phyloP scores from a whole-genome alignment of 2,329 filamentous ascomycete species.

The Leptographium galeiforme region DNA sequence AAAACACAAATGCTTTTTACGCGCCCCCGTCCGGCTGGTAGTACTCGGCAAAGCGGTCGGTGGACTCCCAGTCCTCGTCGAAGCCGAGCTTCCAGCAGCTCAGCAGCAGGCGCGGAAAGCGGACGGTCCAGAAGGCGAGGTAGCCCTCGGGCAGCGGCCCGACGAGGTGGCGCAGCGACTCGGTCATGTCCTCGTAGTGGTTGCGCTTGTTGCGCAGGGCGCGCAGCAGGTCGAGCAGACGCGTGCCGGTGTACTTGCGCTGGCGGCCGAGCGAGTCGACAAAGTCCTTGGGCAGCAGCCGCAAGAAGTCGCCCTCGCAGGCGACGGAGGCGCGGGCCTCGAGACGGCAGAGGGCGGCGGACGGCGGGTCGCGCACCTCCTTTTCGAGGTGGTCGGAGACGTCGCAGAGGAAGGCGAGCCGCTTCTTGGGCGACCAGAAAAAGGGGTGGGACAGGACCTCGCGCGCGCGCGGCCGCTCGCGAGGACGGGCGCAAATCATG shows the following conservation, averaged over 20 bases:
- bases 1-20: too few species aligned
- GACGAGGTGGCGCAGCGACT: slow-evolving; percentile 55
- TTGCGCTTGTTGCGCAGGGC: slow-evolving; percentile 93
- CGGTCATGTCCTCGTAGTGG: slow-evolving; percentile 93
- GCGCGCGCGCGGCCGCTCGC: slow-evolving; percentile 52
- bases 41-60: slow-evolving; percentile 59
- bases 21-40: slow-evolving; percentile 31
- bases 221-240: slow-evolving; percentile 73
- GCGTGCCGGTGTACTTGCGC: slow-evolving; percentile 78
- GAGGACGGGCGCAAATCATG: slow-evolving; percentile 53
- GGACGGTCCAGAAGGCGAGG: slow-evolving; percentile 65
- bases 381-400: slow-evolving; percentile 95
- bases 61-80: slow-evolving; percentile 47
- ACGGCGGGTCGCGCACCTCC: slow-evolving; percentile 73
- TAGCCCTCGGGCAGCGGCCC: slow-evolving; percentile 70
- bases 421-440: slow-evolving; percentile 87
- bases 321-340: slow-evolving; percentile 39
- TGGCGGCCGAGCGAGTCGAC: slow-evolving; percentile 86
- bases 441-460: slow-evolving; percentile 88
- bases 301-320: slow-evolving; percentile 64
- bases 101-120: slow-evolving; percentile 68
- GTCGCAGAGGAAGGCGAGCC: slow-evolving; percentile 85
- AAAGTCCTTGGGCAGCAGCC: slow-evolving; percentile 62
- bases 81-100: slow-evolving; percentile 64
- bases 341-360: slow-evolving; percentile 47